Evolutionary conservation across 768 basidiomycete species (phyloP), one percentile per base, ranked within the genome.

Genomic region (Termitomyces sp.): DNA sequence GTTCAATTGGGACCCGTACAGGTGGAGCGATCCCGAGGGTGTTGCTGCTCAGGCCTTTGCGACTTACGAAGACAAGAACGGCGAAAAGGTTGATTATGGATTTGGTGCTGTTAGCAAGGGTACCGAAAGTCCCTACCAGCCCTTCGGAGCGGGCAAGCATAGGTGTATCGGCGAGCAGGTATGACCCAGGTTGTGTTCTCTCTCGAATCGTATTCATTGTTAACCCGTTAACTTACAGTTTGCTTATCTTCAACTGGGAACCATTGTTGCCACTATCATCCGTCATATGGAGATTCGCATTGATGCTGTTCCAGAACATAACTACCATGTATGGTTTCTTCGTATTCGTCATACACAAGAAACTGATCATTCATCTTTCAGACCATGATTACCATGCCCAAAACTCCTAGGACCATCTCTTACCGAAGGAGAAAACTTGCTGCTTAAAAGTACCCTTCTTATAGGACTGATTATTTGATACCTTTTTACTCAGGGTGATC

Each of bases 51-150:
- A 86, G 68, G 93, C 93, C 16, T 84, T 84, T 66, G 85, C 84
- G 66, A 79, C 82, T 62, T 94, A 97, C 67, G 72, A 76, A 40
- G 91, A 91, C 64, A 86, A 86, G 65, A 72, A 73, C 33, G 89
- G 92, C 56, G 93, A 96, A 72, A 95, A 95, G 78, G 79, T 98
- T 60, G 97, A 99, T 72, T 99, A 89, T 67, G 97, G 97, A 2
- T 99, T 93, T 71, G 97, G 97, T 53, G 84, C 87, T 59, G 91
- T 99, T 52, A 92, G 89, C 77, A 98, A 98, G 76, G 95, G 95
- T 50, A 98, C 95, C 6, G 92, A 95, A 57, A 92, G 89, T 64
- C 93, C 93, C 49, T 98, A 98, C 71, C 92, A 97, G 70, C 97
- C 97, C 2, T 99, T 99, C 67, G 97, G 97, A 61, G 96, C 97